These are phyloP conservation scores for Rhizopus microsporus DNA, from an alignment of 371 early-diverging fungal species.

Conservation along the genomic window DNA sequence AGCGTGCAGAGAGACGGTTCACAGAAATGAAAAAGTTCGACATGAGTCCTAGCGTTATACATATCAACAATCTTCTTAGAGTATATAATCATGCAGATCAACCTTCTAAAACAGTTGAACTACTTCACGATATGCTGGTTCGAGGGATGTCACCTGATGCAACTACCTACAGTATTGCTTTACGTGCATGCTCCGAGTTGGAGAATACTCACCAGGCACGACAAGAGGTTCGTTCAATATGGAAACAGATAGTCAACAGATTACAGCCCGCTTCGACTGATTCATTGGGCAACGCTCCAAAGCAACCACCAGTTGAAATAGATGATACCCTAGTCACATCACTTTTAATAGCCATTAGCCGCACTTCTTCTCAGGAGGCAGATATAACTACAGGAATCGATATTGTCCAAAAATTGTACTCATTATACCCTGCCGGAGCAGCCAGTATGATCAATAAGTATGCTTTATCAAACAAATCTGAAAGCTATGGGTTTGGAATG, in stretches of 20 bases:
- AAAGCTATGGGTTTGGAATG: constrained; percentile 17
- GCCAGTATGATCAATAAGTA: constrained; percentile 16
- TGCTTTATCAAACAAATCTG: not conserved
- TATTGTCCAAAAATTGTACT: constrained; percentile 27
- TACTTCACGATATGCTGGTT: constrained; percentile 10
- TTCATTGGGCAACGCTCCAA: constrained; percentile 1
- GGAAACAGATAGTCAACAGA: constrained; percentile 22
- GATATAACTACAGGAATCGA: constrained; percentile 24
- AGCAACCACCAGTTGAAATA: constrained; percentile 4
- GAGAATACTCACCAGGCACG: constrained; percentile 1
- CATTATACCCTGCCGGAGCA: constrained; percentile 21
- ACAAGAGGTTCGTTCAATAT: constrained; percentile 16
- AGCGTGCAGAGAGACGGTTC: constrained; percentile 29
- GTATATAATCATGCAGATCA: constrained; percentile 22
- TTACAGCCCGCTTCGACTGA: not conserved
- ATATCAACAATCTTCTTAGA: constrained; percentile 32
- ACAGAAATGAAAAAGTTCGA: constrained; percentile 23
- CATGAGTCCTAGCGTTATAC: constrained; percentile 24
- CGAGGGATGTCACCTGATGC: constrained; percentile 20
- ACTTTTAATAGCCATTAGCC: constrained; percentile 26
- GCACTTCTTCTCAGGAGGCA: constrained; percentile 17
- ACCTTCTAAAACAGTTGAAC: constrained; percentile 13
- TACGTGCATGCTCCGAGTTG: constrained; percentile 16
- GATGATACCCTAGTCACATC: constrained; percentile 27
- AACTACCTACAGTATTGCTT: constrained; percentile 26